phyloP scores from a whole-genome alignment of 2,329 filamentous ascomycete species.

The Fusarium kyushuense region DNA sequence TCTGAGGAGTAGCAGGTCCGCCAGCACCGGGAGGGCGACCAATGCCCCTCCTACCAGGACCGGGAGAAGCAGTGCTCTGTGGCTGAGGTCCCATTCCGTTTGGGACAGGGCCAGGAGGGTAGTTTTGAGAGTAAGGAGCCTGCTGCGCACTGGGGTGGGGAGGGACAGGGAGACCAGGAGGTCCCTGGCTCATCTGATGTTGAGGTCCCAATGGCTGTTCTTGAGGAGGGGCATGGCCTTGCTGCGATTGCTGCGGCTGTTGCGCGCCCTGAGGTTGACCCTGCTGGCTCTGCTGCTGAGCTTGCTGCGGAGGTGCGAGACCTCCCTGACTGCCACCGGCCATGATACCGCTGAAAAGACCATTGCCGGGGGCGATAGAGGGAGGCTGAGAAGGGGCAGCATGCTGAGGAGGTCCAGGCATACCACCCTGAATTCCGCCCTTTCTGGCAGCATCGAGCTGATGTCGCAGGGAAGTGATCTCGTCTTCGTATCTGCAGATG shows the following conservation, averaged over 20 bases:
- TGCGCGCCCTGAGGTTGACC: slow-evolving; percentile 61
- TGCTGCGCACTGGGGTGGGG: slow-evolving; percentile 73
- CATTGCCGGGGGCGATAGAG: slow-evolving; percentile 89
- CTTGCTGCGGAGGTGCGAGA: slow-evolving; percentile 81
- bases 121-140: slow-evolving; percentile 78
- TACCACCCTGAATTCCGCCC: slow-evolving; percentile 66
- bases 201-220: slow-evolving; percentile 68
- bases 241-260: slow-evolving; percentile 56
- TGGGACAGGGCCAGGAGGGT: slow-evolving; percentile 68
- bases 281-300: slow-evolving; percentile 66
- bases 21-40: slow-evolving; percentile 73
- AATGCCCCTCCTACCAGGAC: slow-evolving; percentile 79
- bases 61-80: slow-evolving; percentile 86
- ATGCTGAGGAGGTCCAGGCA: slow-evolving; percentile 79
- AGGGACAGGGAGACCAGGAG: slow-evolving; percentile 71
- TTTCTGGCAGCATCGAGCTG: slow-evolving; percentile 84
- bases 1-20: slow-evolving; percentile 89
- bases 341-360: slow-evolving; percentile 97
- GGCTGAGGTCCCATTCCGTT: slow-evolving; percentile 86
- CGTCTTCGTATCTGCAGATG: slow-evolving; percentile 86
- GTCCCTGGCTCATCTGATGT: slow-evolving; percentile 77
- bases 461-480: slow-evolving; percentile 85
- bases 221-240: slow-evolving; percentile 73
- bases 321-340: slow-evolving; percentile 86
- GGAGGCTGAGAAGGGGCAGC: slow-evolving; percentile 85